phyloP scores from a whole-genome alignment of 768 basidiomycete genomes.

The Suillus plorans region DNA sequence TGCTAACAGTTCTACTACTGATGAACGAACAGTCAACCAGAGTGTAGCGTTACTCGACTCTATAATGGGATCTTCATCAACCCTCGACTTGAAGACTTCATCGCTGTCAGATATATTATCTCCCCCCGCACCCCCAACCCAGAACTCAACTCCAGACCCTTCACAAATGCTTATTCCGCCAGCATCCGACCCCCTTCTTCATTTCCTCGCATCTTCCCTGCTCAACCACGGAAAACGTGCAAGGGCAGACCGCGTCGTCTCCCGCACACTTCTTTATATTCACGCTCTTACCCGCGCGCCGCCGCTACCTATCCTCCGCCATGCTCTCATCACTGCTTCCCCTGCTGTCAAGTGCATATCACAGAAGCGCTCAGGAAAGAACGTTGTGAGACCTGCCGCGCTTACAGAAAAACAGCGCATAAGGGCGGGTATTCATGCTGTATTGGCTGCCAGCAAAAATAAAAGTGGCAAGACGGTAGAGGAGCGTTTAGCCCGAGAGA shows the following conservation, averaged over 20 bases:
- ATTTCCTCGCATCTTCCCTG: slow-evolving; percentile 61
- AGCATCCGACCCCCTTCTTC: slow-evolving; percentile 71
- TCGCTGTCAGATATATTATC: background rate
- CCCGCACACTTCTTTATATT: slow-evolving; percentile 67
- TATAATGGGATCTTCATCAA: slow-evolving; percentile 23
- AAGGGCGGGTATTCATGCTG: slow-evolving; percentile 67
- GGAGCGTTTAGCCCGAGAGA: slow-evolving; percentile 76
- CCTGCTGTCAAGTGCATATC: slow-evolving; percentile 68
- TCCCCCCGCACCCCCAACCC: background rate
- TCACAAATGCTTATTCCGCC: slow-evolving; percentile 60
- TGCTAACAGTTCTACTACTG: slow-evolving; percentile 17
- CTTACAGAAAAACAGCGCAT: slow-evolving; percentile 81
- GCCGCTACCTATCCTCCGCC: slow-evolving; percentile 76
- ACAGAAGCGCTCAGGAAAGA: slow-evolving; percentile 64
- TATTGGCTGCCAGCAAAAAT: slow-evolving; percentile 60
- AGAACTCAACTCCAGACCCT: background rate
- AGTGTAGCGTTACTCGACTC: slow-evolving; percentile 22
- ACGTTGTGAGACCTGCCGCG: slow-evolving; percentile 62
- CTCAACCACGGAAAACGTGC: slow-evolving; percentile 67
- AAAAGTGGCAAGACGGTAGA: slow-evolving; percentile 57
- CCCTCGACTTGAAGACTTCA: slow-evolving; percentile 14
- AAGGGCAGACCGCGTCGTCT: slow-evolving; percentile 53
- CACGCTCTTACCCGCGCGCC: slow-evolving; percentile 73
- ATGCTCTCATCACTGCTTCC: slow-evolving; percentile 66
- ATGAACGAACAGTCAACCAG: slow-evolving; percentile 24